Base-by-base conservation (phyloP, 2,329 filamentous ascomycete species). In the Cordyceps cicadae region DNA sequence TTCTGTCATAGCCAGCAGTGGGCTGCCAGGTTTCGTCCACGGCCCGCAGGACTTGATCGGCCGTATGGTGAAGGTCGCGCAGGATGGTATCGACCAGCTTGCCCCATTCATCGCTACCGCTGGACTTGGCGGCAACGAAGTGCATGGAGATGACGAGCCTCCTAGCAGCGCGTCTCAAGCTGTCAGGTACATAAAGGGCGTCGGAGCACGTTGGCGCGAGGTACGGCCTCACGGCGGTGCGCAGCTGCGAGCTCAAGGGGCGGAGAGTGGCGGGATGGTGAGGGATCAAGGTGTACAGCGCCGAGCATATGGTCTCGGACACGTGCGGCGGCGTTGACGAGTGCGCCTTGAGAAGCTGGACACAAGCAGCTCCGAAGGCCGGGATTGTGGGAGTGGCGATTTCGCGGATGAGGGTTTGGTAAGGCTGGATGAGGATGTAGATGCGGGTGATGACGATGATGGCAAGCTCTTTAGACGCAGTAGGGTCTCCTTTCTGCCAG, bases 11-110 rank as follows among this genome's bases (percentile, higher is more conserved):
- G 4, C 79, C 81, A 37, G 81, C 77, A 2, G 80, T 79, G 0
- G 90, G 85, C 66, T 92, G 85, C 88, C 91, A 94, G 46, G 90
- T 87, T 70, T 97, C 92, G 12, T 88, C 75, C 0, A 96, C 81
- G 11, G 87, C 86, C 54, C 92, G 85, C 68, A 96, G 89, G 0
- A 95, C 80, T 64, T 87, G 83, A 67, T 96, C 88, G 48, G 88
- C 85, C 1, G 89, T 88, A 26, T 76, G 73, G 67, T 97, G 92
- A 17, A 86, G 80, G 43, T 84, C 81, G 43, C 80, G 79, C 26
- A 95, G 76, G 12, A 87, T 78, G 8, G 77, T 76, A 52, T 81
- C 81, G 51, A 92, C 75, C 17, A 84, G 79, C 66, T 84, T 88
- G 17, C 79, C 78, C 92, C 92, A 97, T 72, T 96, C 91, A 24